Percentiles rank a stretch among this genome's conserved stretches.
phyloP scores from a whole-genome alignment of 2,329 filamentous ascomycete genomes.

The Fusarium redolens region DNA sequence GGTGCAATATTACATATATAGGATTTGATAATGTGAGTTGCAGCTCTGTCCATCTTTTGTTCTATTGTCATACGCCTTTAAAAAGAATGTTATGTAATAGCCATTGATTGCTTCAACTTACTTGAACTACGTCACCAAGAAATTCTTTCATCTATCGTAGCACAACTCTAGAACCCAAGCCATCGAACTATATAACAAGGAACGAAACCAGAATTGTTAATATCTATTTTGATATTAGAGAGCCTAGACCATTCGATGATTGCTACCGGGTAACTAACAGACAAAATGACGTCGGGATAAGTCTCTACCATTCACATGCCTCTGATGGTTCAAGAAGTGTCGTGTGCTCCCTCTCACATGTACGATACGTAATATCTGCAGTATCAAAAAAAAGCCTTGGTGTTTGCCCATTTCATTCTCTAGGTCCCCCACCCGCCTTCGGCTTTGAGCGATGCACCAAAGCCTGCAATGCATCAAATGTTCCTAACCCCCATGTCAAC shows the following conservation, averaged over 20 bases:
- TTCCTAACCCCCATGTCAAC: neutral
- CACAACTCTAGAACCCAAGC: neutral
- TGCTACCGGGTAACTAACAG: neutral
- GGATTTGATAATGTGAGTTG: neutral
- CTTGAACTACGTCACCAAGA: neutral
- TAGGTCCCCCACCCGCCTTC: neutral
- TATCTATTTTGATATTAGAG: neutral
- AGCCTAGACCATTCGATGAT: neutral
- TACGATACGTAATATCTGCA: neutral
- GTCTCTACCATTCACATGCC: neutral
- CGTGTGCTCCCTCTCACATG: neutral
- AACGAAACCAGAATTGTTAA: neutral
- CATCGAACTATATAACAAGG: neutral
- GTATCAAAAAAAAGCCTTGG: conserved; percentile 13
- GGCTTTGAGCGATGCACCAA: conserved; percentile 22
- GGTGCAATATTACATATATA: neutral
- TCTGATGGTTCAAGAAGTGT: neutral
- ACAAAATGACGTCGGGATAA: neutral
- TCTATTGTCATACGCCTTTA: neutral
- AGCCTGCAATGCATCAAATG: neutral
- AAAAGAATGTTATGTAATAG: neutral
- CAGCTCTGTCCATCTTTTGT: no score
- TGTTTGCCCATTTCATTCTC: conserved; percentile 15
- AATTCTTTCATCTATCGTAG: neutral
- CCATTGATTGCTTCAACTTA: neutral